A percentile compares a stretch with the other conserved stretches of the same genome.
Evolutionary conservation across 1,284 basidiomycete genomes (phyloP).

Genomic region (Heliocybe sulcata): DNA sequence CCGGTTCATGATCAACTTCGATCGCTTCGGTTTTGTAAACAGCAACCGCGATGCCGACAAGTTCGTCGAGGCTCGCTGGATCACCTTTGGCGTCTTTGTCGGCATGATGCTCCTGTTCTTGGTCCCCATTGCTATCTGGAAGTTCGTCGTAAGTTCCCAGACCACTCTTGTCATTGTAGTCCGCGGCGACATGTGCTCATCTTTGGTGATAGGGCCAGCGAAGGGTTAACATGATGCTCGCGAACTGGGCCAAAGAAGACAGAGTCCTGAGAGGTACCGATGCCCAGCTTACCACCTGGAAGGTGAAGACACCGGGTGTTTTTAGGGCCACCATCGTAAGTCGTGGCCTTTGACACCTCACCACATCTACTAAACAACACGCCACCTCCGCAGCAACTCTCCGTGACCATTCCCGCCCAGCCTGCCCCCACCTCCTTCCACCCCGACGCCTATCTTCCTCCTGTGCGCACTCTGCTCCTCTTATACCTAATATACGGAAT

Average conservation of each 20-base stretch:
- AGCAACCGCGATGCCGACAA: constrained; percentile 14
- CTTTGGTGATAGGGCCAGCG: constrained; percentile 31
- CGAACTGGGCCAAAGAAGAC: constrained; percentile 37
- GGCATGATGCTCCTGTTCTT: constrained; percentile 33
- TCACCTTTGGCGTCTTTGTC: constrained; percentile 30
- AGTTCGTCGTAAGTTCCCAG: constrained; percentile 29
- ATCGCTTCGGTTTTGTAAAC: constrained; percentile 7
- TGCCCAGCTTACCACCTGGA: constrained; percentile 34
- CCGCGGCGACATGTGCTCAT: background rate
- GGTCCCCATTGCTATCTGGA: constrained; percentile 41
- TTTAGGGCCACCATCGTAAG: constrained; percentile 29
- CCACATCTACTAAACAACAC: constrained; percentile 1
- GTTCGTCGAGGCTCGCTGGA: constrained; percentile 28
- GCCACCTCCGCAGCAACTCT: constrained; percentile 26
- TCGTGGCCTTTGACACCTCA: constrained; percentile 6
- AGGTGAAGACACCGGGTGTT: constrained; percentile 33
- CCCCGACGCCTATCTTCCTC: constrained; percentile 35
- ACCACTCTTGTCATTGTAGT: background rate
- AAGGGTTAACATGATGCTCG: constrained; percentile 30
- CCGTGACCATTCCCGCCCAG: constrained; percentile 29
- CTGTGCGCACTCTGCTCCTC: constrained; percentile 22
- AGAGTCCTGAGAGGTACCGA: constrained; percentile 20
- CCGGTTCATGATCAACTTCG: constrained; percentile 2
- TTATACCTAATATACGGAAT: background rate
- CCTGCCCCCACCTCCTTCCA: constrained; percentile 31